Conservation (phyloP, 2,329 filamentous ascomycete genomes). For the Xylaria sp. region DNA sequence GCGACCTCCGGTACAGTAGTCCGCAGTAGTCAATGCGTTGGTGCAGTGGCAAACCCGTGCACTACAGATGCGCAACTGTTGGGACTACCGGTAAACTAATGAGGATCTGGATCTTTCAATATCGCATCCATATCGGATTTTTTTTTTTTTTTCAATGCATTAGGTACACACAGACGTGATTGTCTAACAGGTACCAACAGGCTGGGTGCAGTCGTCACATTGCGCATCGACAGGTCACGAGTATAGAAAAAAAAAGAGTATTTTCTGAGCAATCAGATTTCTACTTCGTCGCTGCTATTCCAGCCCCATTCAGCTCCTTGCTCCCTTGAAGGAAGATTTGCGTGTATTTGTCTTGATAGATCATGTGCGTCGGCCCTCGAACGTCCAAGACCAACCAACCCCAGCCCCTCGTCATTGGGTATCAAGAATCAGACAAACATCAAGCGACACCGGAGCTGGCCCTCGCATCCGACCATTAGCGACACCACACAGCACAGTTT, state of each 20-base stretch:
- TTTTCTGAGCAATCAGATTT: constrained; percentile 36
- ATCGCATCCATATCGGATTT: background rate
- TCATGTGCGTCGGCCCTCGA: constrained; percentile 41
- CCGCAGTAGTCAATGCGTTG: constrained; percentile 10
- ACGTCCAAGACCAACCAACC: constrained; percentile 35
- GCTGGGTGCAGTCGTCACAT: constrained; percentile 10
- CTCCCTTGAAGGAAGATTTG: constrained; percentile 6
- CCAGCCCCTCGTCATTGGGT: constrained; percentile 43
- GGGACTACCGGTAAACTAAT: constrained; percentile 18
- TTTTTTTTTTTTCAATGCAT: background rate
- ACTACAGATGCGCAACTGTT: constrained; percentile 18
- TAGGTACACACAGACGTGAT: constrained; percentile 10
- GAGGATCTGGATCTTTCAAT: background rate
- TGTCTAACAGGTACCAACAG: background rate
- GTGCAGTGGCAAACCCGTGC: background rate
- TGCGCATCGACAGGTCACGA: constrained; percentile 8
- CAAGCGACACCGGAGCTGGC: constrained; percentile 43
- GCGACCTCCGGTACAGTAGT: constrained; percentile 7
- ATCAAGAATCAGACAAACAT: constrained; percentile 37
- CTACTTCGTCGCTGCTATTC: constrained; percentile 39
- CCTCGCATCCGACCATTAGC: constrained; percentile 22
- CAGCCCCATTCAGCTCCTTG: constrained; percentile 14
- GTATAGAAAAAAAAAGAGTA: constrained; percentile 2
- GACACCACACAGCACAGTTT: background rate
- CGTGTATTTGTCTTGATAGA: background rate